Percentiles rank a stretch among this genome's conserved stretches.
phyloP scores from a whole-genome alignment of 441 rosid genomes.

The Adansonia madagascariensis region DNA sequence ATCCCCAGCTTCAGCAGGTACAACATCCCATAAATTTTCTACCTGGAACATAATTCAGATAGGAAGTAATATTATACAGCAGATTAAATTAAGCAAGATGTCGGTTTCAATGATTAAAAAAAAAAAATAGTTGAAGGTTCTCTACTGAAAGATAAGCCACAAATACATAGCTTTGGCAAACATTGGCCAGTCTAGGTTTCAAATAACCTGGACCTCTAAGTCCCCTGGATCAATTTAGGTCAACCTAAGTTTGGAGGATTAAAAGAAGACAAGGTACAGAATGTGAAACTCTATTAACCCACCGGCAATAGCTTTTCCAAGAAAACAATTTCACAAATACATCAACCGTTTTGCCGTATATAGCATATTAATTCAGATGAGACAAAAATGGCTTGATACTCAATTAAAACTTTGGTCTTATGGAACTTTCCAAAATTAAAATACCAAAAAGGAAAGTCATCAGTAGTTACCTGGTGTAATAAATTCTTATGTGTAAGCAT shows the following conservation, averaged over 20 bases:
- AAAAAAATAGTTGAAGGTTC: neutral
- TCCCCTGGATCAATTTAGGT: neutral
- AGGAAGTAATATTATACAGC: conserved; percentile 18
- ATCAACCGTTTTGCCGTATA: neutral
- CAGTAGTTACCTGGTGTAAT: conserved; percentile 76
- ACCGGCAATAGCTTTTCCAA: neutral
- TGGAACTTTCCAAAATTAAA: conserved; percentile 18
- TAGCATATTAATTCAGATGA: conserved; percentile 8
- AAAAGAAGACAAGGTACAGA: neutral
- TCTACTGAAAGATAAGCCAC: conserved; percentile 17
- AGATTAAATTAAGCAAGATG: neutral
- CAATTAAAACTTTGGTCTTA: neutral
- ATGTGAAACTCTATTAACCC: neutral
- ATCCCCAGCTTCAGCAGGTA: conserved; percentile 76
- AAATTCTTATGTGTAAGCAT: conserved; percentile 94
- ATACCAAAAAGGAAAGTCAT: conserved; percentile 19
- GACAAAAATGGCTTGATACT: neutral
- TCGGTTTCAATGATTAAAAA: neutral
- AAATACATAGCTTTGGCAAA: neutral
- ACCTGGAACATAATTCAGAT: conserved; percentile 49
- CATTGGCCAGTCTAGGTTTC: neutral
- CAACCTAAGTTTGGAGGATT: neutral
- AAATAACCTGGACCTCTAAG: neutral
- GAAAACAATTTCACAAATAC: neutral
- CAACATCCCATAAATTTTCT: conserved; percentile 65